These are phyloP conservation scores for Pistacia integerrima DNA, from an alignment of 345 rosid genomes.

Conservation along the genomic window DNA sequence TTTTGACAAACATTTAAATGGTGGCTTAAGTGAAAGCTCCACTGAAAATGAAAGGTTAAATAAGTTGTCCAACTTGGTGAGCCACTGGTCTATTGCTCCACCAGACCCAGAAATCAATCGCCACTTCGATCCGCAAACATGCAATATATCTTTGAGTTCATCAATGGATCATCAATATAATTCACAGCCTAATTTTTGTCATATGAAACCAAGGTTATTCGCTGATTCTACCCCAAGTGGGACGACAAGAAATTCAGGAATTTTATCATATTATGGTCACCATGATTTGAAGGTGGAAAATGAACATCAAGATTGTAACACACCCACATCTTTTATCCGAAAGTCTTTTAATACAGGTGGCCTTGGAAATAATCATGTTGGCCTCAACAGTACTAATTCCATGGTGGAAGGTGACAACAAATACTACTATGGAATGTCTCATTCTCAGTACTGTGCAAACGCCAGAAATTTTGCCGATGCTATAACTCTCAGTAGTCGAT, in stretches of 20 bases:
- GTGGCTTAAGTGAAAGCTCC: constrained; percentile 17
- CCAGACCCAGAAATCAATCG: constrained; percentile 49
- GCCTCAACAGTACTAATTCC: constrained; percentile 11
- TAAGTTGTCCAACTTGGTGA: constrained; percentile 54
- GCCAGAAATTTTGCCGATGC: constrained; percentile 31
- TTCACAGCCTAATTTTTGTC: constrained; percentile 16
- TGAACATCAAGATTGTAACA: constrained; percentile 20
- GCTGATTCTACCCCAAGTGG: constrained; percentile 9
- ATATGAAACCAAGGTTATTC: constrained; percentile 10
- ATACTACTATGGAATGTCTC: constrained; percentile 27
- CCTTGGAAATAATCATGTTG: constrained; percentile 26
- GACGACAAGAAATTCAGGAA: constrained; percentile 23
- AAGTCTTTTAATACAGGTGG: constrained; percentile 19
- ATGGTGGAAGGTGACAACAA: constrained; percentile 30
- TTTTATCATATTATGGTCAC: constrained; percentile 21
- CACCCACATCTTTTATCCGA: not conserved
- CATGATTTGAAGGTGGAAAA: constrained; percentile 36
- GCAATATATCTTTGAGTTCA: constrained; percentile 41
- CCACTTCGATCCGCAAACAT: constrained; percentile 35
- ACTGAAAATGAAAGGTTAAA: constrained; percentile 41
- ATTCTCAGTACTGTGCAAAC: constrained; percentile 29
- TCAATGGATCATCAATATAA: constrained; percentile 15
- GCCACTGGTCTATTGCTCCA: constrained; percentile 76
- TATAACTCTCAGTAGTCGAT: constrained; percentile 31
- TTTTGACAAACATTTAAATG: constrained; percentile 36